Percentiles rank a stretch among this genome's conserved stretches.
Evolutionary conservation across 441 rosid genomes (phyloP).

Genomic region (Syzygium syzygioides): DNA sequence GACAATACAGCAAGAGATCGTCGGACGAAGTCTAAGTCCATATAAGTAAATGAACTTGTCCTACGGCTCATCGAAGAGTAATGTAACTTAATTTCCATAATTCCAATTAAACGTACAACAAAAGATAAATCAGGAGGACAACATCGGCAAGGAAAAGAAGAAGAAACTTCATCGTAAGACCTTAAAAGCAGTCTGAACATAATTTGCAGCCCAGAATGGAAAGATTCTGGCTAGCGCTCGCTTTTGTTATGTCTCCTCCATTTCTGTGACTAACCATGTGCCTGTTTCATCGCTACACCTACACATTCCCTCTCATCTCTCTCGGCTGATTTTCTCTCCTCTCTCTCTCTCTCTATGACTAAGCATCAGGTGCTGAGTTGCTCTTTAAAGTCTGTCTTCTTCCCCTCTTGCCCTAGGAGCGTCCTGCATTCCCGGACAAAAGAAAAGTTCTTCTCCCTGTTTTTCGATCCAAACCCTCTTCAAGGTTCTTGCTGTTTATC

Average conservation of each 20-base stretch:
- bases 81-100: not conserved
- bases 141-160: not conserved
- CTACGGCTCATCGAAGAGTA: not conserved
- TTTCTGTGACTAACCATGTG: not conserved
- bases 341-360: not conserved
- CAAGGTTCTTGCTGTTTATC: not conserved
- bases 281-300: not conserved
- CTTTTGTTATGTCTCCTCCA: not conserved
- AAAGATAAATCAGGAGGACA: not conserved
- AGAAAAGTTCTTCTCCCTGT: not conserved
- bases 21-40: not conserved
- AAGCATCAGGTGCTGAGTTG: not conserved
- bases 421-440: not conserved
- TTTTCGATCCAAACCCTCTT: not conserved
- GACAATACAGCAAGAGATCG: not conserved
- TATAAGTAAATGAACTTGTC: not conserved
- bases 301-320: not conserved
- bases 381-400: not conserved
- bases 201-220: not conserved
- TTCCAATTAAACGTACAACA: not conserved
- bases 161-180: not conserved
- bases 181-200: not conserved
- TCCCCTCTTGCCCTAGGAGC: not conserved
- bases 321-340: not conserved
- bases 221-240: not conserved